These are phyloP conservation scores for Afroboletus lepidellus DNA, from an alignment of 1,284 basidiomycete species.

Conservation along the genomic window DNA sequence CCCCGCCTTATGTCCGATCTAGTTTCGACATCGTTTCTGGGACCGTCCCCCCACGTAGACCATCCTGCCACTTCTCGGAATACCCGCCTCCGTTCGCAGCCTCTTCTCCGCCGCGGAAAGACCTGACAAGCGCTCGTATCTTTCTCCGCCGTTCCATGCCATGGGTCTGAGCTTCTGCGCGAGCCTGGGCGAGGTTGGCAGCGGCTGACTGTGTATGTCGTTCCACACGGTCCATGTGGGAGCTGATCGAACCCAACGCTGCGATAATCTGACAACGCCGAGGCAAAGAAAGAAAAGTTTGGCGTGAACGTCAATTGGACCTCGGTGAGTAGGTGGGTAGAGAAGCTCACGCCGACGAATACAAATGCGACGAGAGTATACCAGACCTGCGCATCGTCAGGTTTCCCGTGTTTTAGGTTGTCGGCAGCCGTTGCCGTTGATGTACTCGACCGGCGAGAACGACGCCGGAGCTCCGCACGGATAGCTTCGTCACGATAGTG, in stretches of 20 bases:
- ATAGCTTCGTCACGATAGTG: slow-evolving; percentile 29
- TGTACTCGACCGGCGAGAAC: slow-evolving; percentile 16
- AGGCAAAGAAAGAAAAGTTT: no score
- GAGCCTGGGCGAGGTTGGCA: slow-evolving; percentile 43
- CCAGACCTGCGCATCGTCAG: slow-evolving; percentile 8
- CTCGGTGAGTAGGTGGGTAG: background rate
- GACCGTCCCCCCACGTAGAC: background rate
- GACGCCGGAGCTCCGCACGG: slow-evolving; percentile 42
- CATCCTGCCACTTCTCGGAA: background rate
- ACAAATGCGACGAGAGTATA: slow-evolving; percentile 16
- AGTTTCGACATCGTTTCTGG: background rate
- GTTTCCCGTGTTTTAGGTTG: background rate
- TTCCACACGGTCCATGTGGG: slow-evolving; percentile 21
- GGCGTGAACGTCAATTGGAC: background rate
- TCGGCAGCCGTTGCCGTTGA: background rate
- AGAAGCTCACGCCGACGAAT: slow-evolving; percentile 17
- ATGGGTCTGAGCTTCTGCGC: slow-evolving; percentile 40
- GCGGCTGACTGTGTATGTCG: slow-evolving; percentile 37
- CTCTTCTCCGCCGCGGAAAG: slow-evolving; percentile 5
- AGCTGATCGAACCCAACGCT: slow-evolving; percentile 8
- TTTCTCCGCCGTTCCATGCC: slow-evolving; percentile 40
- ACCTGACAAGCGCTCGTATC: slow-evolving; percentile 40
- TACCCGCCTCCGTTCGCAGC: background rate
- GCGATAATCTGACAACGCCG: slow-evolving; percentile 11
- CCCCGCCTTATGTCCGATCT: background rate